phyloP scores from a whole-genome alignment of 2,329 filamentous ascomycete genomes.

The Nemania sp. region DNA sequence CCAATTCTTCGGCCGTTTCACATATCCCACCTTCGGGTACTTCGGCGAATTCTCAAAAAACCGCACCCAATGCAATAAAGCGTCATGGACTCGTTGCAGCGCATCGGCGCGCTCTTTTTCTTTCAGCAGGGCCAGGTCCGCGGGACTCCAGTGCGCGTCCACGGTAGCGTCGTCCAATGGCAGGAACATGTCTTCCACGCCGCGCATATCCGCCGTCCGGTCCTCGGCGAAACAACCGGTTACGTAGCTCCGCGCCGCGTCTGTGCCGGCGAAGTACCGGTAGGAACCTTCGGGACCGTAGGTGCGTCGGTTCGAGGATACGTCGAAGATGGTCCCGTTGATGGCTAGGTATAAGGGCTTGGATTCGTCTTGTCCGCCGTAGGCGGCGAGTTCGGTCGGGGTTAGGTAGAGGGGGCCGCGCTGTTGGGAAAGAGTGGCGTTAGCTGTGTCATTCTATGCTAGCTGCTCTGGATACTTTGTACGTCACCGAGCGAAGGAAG shows the following conservation, averaged over 20 bases:
- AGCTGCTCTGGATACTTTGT: neutral
- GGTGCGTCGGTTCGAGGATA: constrained; percentile 66
- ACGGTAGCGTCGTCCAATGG: constrained; percentile 64
- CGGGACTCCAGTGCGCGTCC: constrained; percentile 60
- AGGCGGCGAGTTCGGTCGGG: constrained; percentile 70
- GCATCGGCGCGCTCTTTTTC: constrained; percentile 69
- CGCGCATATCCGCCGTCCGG: constrained; percentile 79
- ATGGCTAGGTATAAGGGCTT: constrained; percentile 89
- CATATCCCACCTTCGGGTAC: constrained; percentile 78
- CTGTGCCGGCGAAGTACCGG: constrained; percentile 80
- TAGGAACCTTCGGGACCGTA: constrained; percentile 89
- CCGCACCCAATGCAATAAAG: constrained; percentile 77
- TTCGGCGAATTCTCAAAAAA: constrained; percentile 81
- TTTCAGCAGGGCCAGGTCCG: constrained; percentile 56
- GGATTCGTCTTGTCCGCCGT: constrained; percentile 74
- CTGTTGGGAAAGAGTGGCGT: constrained; percentile 46
- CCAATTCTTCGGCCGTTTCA: constrained; percentile 65
- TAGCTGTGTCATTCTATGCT: constrained; percentile 2
- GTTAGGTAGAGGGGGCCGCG: constrained; percentile 70
- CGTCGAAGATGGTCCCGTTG: constrained; percentile 85
- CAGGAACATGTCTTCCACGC: constrained; percentile 84
- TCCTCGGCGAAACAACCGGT: constrained; percentile 92
- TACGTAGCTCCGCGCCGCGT: constrained; percentile 86
- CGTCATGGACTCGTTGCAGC: constrained; percentile 63
- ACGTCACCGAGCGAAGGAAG: neutral